These are phyloP conservation scores for Stephania yunnanensis DNA, from an alignment of 164 flowering plant genomes.

Conservation along the genomic window DNA sequence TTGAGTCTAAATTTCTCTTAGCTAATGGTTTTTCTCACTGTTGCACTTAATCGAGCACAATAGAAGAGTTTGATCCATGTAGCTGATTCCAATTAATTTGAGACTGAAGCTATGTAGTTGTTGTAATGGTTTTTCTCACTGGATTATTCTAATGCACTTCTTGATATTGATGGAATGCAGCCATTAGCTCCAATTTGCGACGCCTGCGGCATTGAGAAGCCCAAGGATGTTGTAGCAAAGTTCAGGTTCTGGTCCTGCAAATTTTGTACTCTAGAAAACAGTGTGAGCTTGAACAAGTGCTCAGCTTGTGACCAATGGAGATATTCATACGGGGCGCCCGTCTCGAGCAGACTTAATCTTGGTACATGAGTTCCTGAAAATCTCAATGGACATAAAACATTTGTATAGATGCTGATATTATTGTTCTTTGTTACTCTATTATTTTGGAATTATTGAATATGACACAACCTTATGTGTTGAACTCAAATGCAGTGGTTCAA, in stretches of 20 bases:
- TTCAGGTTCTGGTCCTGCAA: constrained; percentile 70
- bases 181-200: constrained; percentile 63
- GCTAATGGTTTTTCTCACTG: no score
- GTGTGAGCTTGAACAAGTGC: constrained; percentile 59
- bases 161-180: constrained; percentile 32
- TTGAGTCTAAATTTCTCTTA: constrained; percentile 3
- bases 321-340: constrained; percentile 77
- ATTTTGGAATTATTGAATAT: not conserved
- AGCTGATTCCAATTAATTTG: no score
- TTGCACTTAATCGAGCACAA: not conserved
- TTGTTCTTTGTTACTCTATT: not conserved
- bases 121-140: not conserved
- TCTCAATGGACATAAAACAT: not conserved
- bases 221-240: constrained; percentile 40
- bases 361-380: constrained; percentile 45
- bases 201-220: constrained; percentile 50
- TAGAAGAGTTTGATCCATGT: no score
- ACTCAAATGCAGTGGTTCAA: not conserved
- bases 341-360: constrained; percentile 39
- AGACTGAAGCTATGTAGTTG: no score
- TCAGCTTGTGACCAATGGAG: constrained; percentile 86
- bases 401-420: not conserved
- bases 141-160: not conserved
- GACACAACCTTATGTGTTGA: not conserved
- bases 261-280: constrained; percentile 82